phyloP scores from a whole-genome alignment of 768 basidiomycete species.

The Kwoniella heveanensis region DNA sequence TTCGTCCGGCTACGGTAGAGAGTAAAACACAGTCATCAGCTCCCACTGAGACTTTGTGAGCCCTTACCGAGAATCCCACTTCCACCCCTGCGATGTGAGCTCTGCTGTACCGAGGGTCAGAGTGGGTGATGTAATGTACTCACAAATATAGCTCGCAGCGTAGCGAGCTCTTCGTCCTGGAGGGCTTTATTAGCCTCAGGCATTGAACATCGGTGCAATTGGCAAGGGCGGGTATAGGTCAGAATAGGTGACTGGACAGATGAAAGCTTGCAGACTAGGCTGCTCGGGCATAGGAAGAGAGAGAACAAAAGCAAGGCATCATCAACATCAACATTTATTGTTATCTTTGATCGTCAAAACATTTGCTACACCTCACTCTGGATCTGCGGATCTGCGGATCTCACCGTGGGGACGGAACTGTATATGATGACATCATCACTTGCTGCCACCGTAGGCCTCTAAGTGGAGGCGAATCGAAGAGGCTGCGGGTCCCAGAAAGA shows the following conservation, averaged over 20 bases:
- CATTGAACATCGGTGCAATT: conserved; percentile 36
- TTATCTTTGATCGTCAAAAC: background rate
- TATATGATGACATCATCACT: conserved; percentile 16
- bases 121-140: background rate
- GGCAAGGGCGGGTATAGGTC: background rate
- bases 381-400: background rate
- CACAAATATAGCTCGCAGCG: conserved; percentile 45
- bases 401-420: background rate
- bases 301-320: background rate
- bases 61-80: no score
- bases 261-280: background rate
- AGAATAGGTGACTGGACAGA: background rate
- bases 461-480: no score
- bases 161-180: conserved; percentile 50
- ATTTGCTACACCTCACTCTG: background rate
- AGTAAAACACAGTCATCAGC: background rate
- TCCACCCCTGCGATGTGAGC: no score
- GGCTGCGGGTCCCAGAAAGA: no score
- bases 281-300: background rate
- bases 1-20: conserved; percentile 28
- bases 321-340: conserved; percentile 11
- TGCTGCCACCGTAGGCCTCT: no score
- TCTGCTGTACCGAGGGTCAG: no score
- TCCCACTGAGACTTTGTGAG: no score
- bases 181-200: conserved; percentile 39